These are phyloP conservation scores for Moricandia moricandioides DNA, from an alignment of 345 rosid genomes.

Conservation along the genomic window DNA sequence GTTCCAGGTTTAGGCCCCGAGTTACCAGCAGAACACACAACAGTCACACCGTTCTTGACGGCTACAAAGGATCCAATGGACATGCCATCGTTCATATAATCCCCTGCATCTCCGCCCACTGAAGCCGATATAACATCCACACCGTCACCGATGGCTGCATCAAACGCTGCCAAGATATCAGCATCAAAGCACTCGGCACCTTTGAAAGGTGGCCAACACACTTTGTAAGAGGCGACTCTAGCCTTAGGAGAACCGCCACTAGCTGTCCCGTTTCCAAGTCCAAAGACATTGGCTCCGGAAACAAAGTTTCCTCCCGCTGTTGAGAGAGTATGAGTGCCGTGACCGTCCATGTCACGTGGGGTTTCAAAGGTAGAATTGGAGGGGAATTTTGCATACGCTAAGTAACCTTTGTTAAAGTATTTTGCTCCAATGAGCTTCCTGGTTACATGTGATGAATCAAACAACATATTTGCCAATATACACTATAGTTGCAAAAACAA, in stretches of 20 bases:
- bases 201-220: slow-evolving; percentile 46
- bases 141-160: slow-evolving; percentile 55
- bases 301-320: slow-evolving; percentile 63
- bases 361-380: slow-evolving; percentile 35
- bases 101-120: slow-evolving; percentile 30
- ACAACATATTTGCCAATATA: no score
- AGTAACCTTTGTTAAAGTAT: slow-evolving; percentile 62
- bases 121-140: slow-evolving; percentile 59
- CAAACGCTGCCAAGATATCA: slow-evolving; percentile 57
- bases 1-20: slow-evolving; percentile 57
- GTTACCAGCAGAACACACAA: slow-evolving; percentile 58
- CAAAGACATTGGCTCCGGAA: slow-evolving; percentile 42
- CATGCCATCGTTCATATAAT: slow-evolving; percentile 35
- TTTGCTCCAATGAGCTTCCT: slow-evolving; percentile 70
- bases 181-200: slow-evolving; percentile 46
- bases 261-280: slow-evolving; percentile 55
- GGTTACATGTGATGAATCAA: neutral
- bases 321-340: slow-evolving; percentile 64
- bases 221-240: slow-evolving; percentile 58
- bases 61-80: slow-evolving; percentile 49
- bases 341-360: slow-evolving; percentile 47
- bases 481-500: no score
- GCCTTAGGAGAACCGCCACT: slow-evolving; percentile 70
- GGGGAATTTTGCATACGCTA: slow-evolving; percentile 25
- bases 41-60: slow-evolving; percentile 37